phyloP scores from a whole-genome alignment of 2,329 filamentous ascomycete species.

The Ilyonectria sp. region DNA sequence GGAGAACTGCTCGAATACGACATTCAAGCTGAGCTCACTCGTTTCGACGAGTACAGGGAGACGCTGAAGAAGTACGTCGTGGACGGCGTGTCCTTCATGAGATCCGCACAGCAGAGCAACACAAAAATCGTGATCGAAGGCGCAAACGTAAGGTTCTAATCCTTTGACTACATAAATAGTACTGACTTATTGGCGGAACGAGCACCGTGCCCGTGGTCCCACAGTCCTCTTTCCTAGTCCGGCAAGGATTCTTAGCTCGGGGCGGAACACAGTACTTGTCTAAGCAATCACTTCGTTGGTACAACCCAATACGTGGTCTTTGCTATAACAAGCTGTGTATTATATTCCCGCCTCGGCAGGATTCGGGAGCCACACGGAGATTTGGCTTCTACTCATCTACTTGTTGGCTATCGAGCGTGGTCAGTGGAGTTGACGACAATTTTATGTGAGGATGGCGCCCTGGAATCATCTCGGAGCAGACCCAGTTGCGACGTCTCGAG shows the following conservation, averaged over 20 bases:
- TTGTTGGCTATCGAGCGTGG: slow-evolving; percentile 27
- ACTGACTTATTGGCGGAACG: slow-evolving; percentile 55
- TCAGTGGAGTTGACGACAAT: slow-evolving; percentile 30
- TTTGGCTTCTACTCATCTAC: slow-evolving; percentile 27
- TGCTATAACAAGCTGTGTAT: slow-evolving; percentile 30
- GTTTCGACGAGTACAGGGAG: slow-evolving; percentile 71
- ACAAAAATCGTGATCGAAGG: slow-evolving; percentile 78
- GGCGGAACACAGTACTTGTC: slow-evolving; percentile 30
- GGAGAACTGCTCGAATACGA: slow-evolving; percentile 76
- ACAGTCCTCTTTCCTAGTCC: slow-evolving; percentile 37
- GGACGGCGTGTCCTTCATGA: slow-evolving; percentile 77
- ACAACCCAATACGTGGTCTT: slow-evolving; percentile 27
- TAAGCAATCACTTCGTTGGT: slow-evolving; percentile 28
- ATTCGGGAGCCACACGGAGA: slow-evolving; percentile 30
- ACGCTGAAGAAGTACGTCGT: slow-evolving; percentile 70
- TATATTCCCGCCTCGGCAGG: slow-evolving; percentile 32
- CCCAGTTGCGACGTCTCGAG: slow-evolving; percentile 20
- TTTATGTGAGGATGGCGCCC: slow-evolving; percentile 29
- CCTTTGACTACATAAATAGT: slow-evolving; percentile 48
- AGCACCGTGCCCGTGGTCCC: slow-evolving; percentile 39
- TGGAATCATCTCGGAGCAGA: slow-evolving; percentile 31
- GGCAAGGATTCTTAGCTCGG: slow-evolving; percentile 29
- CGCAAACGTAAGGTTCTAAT: slow-evolving; percentile 62
- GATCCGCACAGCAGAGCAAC: slow-evolving; percentile 70
- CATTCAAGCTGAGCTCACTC: slow-evolving; percentile 75